Conservation (phyloP, 2,329 filamentous ascomycete species). For the Diaporthe sp. region DNA sequence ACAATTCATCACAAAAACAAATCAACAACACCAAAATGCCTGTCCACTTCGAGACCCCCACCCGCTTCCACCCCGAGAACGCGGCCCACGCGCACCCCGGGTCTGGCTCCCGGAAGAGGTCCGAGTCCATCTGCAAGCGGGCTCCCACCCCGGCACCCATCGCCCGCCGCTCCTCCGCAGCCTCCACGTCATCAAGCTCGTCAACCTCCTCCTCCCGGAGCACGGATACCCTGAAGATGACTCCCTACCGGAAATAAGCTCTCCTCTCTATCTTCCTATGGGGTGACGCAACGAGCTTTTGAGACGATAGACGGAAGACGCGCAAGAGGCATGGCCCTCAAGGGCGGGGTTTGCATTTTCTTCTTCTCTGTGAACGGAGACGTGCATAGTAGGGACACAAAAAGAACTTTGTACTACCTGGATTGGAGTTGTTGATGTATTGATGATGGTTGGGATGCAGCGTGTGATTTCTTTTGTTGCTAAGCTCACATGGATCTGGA, state of each 20-base stretch:
- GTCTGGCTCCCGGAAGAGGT: conserved; percentile 9
- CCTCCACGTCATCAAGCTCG: conserved; percentile 19
- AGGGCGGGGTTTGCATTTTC: not conserved
- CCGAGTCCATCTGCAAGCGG: conserved; percentile 26
- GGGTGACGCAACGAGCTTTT: not conserved
- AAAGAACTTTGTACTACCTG: conserved; percentile 3
- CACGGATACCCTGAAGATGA: conserved; percentile 25
- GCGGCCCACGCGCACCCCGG: conserved; percentile 24
- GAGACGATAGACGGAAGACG: conserved; percentile 1
- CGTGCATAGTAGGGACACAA: not conserved
- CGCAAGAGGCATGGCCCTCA: not conserved
- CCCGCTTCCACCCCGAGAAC: conserved; percentile 32
- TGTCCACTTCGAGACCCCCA: conserved; percentile 31
- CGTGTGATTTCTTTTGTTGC: conserved; percentile 3
- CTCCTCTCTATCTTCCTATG: not conserved
- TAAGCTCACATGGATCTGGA: not conserved
- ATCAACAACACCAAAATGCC: conserved; percentile 17
- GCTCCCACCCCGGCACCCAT: conserved; percentile 25
- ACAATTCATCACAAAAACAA: too few relatives aligned
- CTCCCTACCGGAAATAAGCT: conserved; percentile 9
- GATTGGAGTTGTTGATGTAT: conserved; percentile 2
- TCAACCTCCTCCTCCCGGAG: conserved; percentile 8
- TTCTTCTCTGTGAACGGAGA: not conserved
- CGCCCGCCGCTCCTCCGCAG: conserved; percentile 21
- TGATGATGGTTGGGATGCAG: not conserved